Base-by-base conservation (phyloP, 352 stramenopile genomes). In the Phytophthora sp. region DNA sequence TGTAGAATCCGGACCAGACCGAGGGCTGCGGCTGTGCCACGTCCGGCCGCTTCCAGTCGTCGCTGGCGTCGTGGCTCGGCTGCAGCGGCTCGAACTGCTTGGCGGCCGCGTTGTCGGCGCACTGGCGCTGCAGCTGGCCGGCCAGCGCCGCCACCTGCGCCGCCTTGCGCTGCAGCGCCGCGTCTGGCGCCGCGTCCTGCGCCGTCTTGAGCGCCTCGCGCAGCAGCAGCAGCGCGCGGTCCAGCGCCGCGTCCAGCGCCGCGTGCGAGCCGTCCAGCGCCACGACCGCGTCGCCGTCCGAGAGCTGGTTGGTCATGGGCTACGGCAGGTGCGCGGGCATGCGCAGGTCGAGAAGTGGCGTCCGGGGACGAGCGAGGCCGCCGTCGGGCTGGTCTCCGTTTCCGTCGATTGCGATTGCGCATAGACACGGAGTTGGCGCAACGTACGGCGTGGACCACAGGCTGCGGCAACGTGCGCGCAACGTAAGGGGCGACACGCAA, bases 1-100 rank as follows among this genome's bases (percentile, higher is more conserved):
- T 95, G 74, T 95, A 95, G 42, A 95, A 95, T 2, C 87, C 87
- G 11, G 87, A 95, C 87, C 87, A 95, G 23, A 95, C 69, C 3
- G 83, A 92, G 45, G 84, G 87, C 74, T 95, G 87, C 23, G 62
- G 54, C 4, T n/a, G n/a, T n/a, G 62, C 46, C 1, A 37, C 38
- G 4, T 54, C 53, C 6, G 72, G 57, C 24, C 44, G 42, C 26
- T 58, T 18, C 74, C 74, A 83, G 28, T 41, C 53, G 10, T 82
- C 74, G n/a, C 53, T 68, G 13, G 62, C 70, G 26, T 80, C 52
- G 34, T 75, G 41, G 27, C 72, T 86, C 12, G 73, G 48, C 46
- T 83, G 57, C 55, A 92, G 58, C 39, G 65, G 46, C 10, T 85
- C 69, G 15, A 90, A 84, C 12, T 69, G 62, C 66, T 89, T 91